Base-by-base conservation (phyloP, 257 asterid genomes). In the Solanum dulcamara region DNA sequence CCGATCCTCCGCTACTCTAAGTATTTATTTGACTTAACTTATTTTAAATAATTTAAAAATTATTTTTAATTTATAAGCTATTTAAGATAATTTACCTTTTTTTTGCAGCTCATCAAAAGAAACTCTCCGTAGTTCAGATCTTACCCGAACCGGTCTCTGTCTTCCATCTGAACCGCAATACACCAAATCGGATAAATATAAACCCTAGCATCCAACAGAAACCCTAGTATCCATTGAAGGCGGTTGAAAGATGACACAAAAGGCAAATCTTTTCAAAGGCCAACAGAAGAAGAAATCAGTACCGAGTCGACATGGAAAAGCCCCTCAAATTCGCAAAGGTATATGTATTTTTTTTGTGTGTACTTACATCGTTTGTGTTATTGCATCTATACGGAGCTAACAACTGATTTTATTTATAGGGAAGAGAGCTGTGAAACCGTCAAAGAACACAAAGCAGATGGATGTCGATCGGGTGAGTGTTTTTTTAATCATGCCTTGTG, bases 221-320 rank as follows among this genome's bases (percentile, higher is more conserved):
- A 33, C 70, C 84, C 85, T 81, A 59, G 75, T 10, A 37, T 6
- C 33, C 37, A 12, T 26, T 77, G 59, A 26, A 75, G 4, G 80
- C 80, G 20, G 28, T 17, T 42, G 13, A 42, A 86, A 81, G 59
- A 95, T 93, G 98, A 95, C 98, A 81, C 97, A 93, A 89, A 95
- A 95, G 86, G 92, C 87, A 42, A 85, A 35, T 84, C 80, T 93
- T 42, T 94, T 94, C 88, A 94, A 95, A 87, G 99, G 98, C 24
- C 92, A 91, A 87, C 88, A 93, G 90, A 94, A 92, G 84, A 91
- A 84, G 93, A 93, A 95, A 87, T 84, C 95, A 26, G 89, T 94
- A 42, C 97, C 99, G 15, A 95, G 91, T 87, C 98, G 99, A 85
- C 99, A 95, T 84, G 99, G 98, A n/a, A 95, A 95, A 88, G 55